Percentiles rank a stretch among this genome's conserved stretches.
phyloP scores from a whole-genome alignment of 192 early-diverging fungal species.

The Coemansia javaensis region DNA sequence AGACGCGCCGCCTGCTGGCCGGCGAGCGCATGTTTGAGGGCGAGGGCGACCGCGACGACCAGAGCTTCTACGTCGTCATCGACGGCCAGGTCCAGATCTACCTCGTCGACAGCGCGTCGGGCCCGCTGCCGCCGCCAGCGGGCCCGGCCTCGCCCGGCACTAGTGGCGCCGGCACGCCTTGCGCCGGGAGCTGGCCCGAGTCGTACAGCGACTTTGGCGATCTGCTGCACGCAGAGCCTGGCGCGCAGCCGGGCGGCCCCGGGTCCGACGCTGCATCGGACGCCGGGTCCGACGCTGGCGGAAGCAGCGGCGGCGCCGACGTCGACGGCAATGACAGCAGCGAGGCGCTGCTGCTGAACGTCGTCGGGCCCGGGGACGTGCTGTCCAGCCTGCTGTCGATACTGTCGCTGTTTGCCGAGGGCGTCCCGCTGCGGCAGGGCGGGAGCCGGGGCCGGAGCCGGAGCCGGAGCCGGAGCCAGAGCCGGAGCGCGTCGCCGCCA shows the following conservation, averaged over 20 bases:
- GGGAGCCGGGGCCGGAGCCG: not conserved
- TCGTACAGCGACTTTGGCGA: no score
- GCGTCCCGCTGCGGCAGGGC: slow-evolving; percentile 50
- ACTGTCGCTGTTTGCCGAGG: slow-evolving; percentile 81
- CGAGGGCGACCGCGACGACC: slow-evolving; percentile 54
- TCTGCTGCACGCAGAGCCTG: no score
- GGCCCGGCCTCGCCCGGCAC: no score
- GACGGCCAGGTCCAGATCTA: slow-evolving; percentile 92
- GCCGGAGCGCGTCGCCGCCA: no score
- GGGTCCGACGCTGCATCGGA: not conserved
- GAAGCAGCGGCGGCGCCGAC: not conserved
- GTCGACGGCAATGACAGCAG: not conserved
- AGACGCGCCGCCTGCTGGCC: slow-evolving; percentile 66
- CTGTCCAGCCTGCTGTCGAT: slow-evolving; percentile 93
- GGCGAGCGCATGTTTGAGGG: slow-evolving; percentile 77
- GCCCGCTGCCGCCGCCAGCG: no score
- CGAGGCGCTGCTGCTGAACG: slow-evolving; percentile 66
- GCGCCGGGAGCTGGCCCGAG: no score
- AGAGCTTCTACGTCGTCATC: slow-evolving; percentile 91
- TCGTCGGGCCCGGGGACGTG: slow-evolving; percentile 84
- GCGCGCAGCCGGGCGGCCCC: no score
- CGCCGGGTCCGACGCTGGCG: not conserved
- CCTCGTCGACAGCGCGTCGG: slow-evolving; percentile 39
- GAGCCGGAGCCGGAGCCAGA: not conserved
- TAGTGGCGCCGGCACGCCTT: no score